These are phyloP conservation scores for Cardiospermum halicacabum DNA, from an alignment of 345 rosid genomes.

Conservation along the genomic window DNA sequence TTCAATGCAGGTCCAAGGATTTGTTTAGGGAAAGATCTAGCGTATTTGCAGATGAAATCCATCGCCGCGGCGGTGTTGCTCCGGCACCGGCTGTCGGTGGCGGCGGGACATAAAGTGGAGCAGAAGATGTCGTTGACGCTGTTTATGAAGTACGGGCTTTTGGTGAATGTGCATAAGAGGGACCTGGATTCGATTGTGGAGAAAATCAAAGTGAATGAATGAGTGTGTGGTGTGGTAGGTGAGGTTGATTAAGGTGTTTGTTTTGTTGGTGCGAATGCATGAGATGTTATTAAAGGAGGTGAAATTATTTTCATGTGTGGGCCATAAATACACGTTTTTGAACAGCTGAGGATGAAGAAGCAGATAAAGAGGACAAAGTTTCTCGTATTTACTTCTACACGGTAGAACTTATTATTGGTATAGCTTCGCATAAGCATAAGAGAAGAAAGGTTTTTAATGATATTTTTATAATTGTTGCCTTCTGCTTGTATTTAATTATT, in stretches of 20 bases:
- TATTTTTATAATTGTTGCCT: not conserved
- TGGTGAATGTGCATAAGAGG: conserved; percentile 56
- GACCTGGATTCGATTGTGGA: conserved; percentile 41
- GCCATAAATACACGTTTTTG: not conserved
- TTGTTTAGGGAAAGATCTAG: conserved; percentile 80
- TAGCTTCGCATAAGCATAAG: not conserved
- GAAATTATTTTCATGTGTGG: not conserved
- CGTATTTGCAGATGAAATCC: conserved; percentile 90
- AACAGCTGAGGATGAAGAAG: not conserved
- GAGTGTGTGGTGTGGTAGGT: conserved; percentile 26
- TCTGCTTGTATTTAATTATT: not conserved
- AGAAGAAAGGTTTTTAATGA: not conserved
- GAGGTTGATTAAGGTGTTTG: conserved; percentile 23
- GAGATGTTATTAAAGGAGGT: conserved; percentile 15
- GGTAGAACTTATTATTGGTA: not conserved
- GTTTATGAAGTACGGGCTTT: conserved; percentile 85
- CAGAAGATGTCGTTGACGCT: conserved; percentile 96
- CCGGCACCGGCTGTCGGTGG: conserved; percentile 63
- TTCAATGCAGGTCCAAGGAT: conserved; percentile 94
- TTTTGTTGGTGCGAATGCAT: conserved; percentile 17
- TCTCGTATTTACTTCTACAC: not conserved
- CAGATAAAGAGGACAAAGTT: not conserved
- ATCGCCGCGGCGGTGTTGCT: conserved; percentile 72
- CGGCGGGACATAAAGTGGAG: conserved; percentile 74
- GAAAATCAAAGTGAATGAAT: conserved; percentile 23